Evolutionary conservation across 2,329 filamentous ascomycete genomes (phyloP).

Genomic region (Thelonectria blattea): DNA sequence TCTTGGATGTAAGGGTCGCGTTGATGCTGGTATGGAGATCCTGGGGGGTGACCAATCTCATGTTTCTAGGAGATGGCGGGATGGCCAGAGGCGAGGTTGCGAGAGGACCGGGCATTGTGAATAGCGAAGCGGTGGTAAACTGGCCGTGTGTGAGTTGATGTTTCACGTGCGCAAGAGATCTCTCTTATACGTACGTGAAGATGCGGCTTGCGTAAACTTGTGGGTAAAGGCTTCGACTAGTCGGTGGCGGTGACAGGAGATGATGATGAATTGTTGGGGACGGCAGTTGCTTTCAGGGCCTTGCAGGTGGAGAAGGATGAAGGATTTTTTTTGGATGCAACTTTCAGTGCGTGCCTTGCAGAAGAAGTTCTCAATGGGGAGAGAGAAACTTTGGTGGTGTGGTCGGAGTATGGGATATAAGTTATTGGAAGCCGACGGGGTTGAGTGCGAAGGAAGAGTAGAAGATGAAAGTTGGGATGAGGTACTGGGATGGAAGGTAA

Average conservation of each 20-base stretch:
- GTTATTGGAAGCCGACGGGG: not conserved
- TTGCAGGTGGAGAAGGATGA: conserved; percentile 6
- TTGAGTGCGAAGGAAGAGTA: not conserved
- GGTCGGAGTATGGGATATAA: not conserved
- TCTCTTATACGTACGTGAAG: conserved; percentile 34
- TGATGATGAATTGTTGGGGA: conserved; percentile 25
- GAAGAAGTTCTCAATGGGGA: not conserved
- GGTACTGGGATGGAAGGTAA: not conserved
- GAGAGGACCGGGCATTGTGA: conserved; percentile 45
- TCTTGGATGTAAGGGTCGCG: conserved; percentile 54
- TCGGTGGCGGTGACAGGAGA: conserved; percentile 18
- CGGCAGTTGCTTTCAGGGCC: not conserved
- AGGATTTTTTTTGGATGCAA: not conserved
- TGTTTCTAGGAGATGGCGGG: conserved; percentile 53
- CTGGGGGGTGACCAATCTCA: conserved; percentile 52
- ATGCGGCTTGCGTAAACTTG: conserved; percentile 35
- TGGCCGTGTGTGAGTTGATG: conserved; percentile 20
- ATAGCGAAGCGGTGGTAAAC: conserved; percentile 1
- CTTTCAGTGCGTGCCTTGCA: conserved; percentile 1
- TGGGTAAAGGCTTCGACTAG: conserved; percentile 33
- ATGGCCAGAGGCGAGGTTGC: conserved; percentile 54
- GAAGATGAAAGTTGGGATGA: conserved; percentile 2
- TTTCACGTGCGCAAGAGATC: not conserved
- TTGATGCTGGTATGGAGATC: conserved; percentile 62
- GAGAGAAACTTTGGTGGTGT: not conserved